A percentile compares a stretch with the other conserved stretches of the same genome.
Evolutionary conservation across 2,329 filamentous ascomycete species (phyloP).

Genomic region (Exophiala spinifera): DNA sequence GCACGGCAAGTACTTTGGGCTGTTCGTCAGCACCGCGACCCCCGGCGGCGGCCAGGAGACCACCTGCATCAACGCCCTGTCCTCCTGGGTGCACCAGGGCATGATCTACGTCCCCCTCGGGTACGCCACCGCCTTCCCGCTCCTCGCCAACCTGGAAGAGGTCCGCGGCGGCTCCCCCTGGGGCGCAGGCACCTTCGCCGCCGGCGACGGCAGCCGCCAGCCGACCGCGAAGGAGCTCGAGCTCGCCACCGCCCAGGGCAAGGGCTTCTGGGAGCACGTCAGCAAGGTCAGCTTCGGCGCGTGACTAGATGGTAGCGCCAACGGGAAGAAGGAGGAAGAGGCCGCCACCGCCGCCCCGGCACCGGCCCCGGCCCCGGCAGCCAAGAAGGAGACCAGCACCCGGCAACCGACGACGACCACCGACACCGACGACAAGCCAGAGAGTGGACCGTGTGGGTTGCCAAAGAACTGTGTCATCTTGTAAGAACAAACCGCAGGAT

Average conservation of each 20-base stretch:
- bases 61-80: slow-evolving; percentile 76
- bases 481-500: slow-evolving; percentile 38
- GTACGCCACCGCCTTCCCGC: slow-evolving; percentile 74
- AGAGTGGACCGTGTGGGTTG: slow-evolving; percentile 70
- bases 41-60: slow-evolving; percentile 89
- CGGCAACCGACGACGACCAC: slow-evolving; percentile 33
- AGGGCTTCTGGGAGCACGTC: slow-evolving; percentile 75
- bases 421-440: slow-evolving; percentile 46
- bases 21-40: slow-evolving; percentile 86
- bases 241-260: slow-evolving; percentile 78
- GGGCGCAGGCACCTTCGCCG: slow-evolving; percentile 89
- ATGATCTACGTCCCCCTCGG: slow-evolving; percentile 95
- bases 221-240: slow-evolving; percentile 72
- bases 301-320: slow-evolving; percentile 70
- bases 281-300: slow-evolving; percentile 62
- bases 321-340: slow-evolving; percentile 30
- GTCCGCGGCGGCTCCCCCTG: slow-evolving; percentile 84
- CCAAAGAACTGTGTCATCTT: slow-evolving; percentile 70
- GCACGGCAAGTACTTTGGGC: slow-evolving; percentile 83
- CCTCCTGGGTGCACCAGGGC: slow-evolving; percentile 86
- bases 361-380: slow-evolving; percentile 25
- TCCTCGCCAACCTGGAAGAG: slow-evolving; percentile 70
- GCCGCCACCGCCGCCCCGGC: slow-evolving; percentile 30
- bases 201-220: slow-evolving; percentile 76
- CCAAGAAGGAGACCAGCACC: slow-evolving; percentile 23